Evolutionary conservation across 1,284 basidiomycete genomes (phyloP), one percentile per base, ranked within the genome.

Genomic region (Apiotrichum montevideense): DNA sequence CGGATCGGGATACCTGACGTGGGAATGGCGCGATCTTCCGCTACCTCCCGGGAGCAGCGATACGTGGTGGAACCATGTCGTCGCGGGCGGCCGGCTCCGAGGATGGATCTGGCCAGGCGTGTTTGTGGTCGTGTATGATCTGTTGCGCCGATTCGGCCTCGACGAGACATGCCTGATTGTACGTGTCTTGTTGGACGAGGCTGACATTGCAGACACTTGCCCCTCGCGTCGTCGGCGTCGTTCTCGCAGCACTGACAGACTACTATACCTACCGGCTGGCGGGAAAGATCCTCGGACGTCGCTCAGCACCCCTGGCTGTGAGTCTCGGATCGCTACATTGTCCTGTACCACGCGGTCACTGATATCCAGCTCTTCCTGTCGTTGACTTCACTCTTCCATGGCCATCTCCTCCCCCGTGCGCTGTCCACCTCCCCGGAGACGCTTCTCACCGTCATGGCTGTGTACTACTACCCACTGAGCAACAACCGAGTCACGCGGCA

Each of bases 341-440:
- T n/a, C n/a, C n/a, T n/a, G n/a, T 51, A 11, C 15, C 32, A 32
- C 13, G 9, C 41, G n/a, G 6, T 9, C 21, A 51, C 56, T 56
- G 13, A 48, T 45, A 8, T 39, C 13, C 66, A 96, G 93, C 77
- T 88, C 21, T 80, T 94, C 57, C 76, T 95, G 39, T 95, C 91
- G 8, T 72, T 93, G 43, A 84, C 86, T 0, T 95, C 90, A 0
- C 83, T 95, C 65, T 98, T 97, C 78, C 83, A 95, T 70, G 84
- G 84, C 0, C 81, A 95, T 54, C 84, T 90, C 1, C 80, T 96
- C 10, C 87, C 91, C 4, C 83, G 96, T 21, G 90, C 93, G 0
- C 80, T 98, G 41, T 95, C 92, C 13, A 99, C 98, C 71, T 94
- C 92, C 5, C 77, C 92, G 21, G 96, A 99, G 71, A 93, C 92